phyloP scores from a whole-genome alignment of 768 basidiomycete species.

The Russula olivacea region DNA sequence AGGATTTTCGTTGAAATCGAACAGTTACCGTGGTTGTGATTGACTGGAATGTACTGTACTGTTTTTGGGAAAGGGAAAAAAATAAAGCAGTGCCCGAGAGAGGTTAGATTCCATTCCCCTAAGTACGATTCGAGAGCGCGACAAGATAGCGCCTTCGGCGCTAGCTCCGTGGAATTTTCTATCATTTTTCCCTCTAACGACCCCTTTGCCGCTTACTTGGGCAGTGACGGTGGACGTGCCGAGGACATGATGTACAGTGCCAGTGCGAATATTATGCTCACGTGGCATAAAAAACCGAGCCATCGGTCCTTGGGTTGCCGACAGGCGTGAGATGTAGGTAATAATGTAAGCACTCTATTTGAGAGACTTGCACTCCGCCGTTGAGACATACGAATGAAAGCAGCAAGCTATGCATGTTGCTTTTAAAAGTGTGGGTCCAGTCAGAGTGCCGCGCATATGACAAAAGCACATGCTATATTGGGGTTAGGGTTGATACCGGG shows the following conservation, averaged over 20 bases:
- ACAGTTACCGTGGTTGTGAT: not conserved
- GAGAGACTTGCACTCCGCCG: no score
- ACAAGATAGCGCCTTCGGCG: not conserved
- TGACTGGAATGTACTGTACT: not conserved
- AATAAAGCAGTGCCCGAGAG: not conserved
- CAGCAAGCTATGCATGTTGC: no score
- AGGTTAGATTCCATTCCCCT: not conserved
- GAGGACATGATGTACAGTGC: not conserved
- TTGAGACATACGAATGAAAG: no score
- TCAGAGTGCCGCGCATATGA: no score
- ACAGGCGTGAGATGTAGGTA: not conserved
- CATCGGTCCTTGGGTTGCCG: not conserved
- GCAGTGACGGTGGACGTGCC: no score
- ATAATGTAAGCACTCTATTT: no score
- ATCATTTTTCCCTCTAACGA: no score
- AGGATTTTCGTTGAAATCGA: not conserved
- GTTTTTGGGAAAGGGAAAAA: not conserved
- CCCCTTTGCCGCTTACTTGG: no score
- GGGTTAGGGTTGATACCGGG: slow-evolving; percentile 14
- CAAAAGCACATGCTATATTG: not conserved
- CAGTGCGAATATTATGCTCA: not conserved
- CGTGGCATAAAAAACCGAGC: not conserved
- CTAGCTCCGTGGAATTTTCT: not conserved
- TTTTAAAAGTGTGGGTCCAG: no score
- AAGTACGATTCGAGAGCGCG: not conserved